Base-by-base conservation (phyloP, 805 yeast genomes). In the Hanseniaspora nectarophila region DNA sequence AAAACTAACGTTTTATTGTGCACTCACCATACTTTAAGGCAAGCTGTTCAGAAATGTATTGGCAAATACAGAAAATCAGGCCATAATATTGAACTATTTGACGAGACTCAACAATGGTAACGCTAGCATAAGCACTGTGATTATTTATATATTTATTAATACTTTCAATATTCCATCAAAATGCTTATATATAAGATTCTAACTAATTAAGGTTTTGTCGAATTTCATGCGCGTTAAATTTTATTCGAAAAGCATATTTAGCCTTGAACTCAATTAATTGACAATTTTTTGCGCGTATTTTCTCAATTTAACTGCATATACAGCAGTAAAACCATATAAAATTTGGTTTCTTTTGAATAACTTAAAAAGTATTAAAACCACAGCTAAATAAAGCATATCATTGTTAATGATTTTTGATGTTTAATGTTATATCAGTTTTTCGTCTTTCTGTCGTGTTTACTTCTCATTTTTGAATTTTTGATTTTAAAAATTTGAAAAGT, bases 41-140 rank as follows among this genome's bases (percentile, higher is more conserved):
- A 79, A 59, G 73, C 70, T 38, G 59, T 77, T 18, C 69, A 84
- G 60, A 65, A 67, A 52, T 56, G 67, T 10, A 73, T 77, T 13
- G 65, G 65, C 13, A 60, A 67, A 23, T 63, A 68, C 54, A 58
- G 59, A 16, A 63, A 60, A 16, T 60, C 62, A 23, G 50, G 50
- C 9, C 45, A 53, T 29, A 54, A 63, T 10, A 68, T 80, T n/a
- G 83, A 78, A 50, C 68, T 73, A 55, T 70, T 67, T 56, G 84
- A 79, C 61, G 79, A 77, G 58, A 63, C 79, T 45, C 82, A 80
- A 63, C 72, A 71, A 15, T 79, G 84, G 85, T 72, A 50, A 59
- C 7, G 7, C 15, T 13, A 8, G 9, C 2, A 12, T 31, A 31
- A 12, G 7, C 33, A 31, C 7, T 12, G 13, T 12, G 15, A 3